Base-by-base conservation (phyloP, 495 filamentous ascomycete species). In the Parathielavia appendiculata region DNA sequence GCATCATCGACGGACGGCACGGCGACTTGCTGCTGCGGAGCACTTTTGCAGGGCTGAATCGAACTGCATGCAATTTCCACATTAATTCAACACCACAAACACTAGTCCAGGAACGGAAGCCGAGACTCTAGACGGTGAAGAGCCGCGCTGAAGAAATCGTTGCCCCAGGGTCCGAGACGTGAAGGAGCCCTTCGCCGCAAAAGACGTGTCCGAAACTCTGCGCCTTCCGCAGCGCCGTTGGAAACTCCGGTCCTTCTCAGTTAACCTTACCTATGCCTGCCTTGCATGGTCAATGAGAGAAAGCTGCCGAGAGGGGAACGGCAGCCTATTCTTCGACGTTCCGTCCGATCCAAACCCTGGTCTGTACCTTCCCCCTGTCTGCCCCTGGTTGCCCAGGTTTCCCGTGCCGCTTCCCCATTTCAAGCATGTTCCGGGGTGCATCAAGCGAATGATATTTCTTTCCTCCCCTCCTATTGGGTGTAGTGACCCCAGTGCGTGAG, bases 351-450 rank as follows among this genome's bases (percentile, higher is more conserved):
- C 26, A 5, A 35, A 40, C 49, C 35, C 49, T 34, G n/a, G 48
- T 38, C 32, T 19, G 34, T 30, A 6, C 6, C 6, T 43, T 8
- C 40, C 19, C 36, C 49, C 32, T 36, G 49, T 38, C 49, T 26
- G 35, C 9, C 34, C 49, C 49, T 52, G 49, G 49, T 38, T 52
- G 44, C 19, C 39, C 51, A 54, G 59, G 22, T 36, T 39, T 22
- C 34, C 47, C 59, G 53, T 36, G 59, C 53, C 46, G 40, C 48
- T 49, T 47, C 59, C 59, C 59, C 59, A 40, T 57, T 53, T 46
- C 59, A 14, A 53, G 26, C 57, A 53, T 46, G 48, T 43, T 38
- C 57, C 4, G 30, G 48, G 50, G 50, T 39, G 22, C 20, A 9
- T n/a, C 41, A 39, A 46, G 26, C 58, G 8, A 51, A 20, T 8